These are phyloP conservation scores for Periconia macrospinosa DNA, from an alignment of 2,329 filamentous ascomycete species.

Conservation along the genomic window DNA sequence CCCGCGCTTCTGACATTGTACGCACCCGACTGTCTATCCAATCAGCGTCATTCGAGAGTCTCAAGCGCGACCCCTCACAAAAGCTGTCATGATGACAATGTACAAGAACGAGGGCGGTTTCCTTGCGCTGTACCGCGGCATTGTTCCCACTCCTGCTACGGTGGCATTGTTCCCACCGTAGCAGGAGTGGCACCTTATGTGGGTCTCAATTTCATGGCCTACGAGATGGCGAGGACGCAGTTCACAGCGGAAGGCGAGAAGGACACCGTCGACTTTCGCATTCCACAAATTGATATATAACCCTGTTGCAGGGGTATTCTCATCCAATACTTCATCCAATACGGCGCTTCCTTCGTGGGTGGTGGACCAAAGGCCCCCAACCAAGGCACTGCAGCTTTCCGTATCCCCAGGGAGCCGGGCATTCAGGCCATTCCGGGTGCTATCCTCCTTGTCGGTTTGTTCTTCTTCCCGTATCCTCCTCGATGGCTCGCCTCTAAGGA, in stretches of 20 bases:
- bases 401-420: conserved; percentile 49
- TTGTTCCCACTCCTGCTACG: no score
- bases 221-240: conserved; percentile 82
- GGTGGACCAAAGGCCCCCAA: conserved; percentile 44
- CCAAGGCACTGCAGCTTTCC: conserved; percentile 48
- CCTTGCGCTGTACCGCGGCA: conserved; percentile 83
- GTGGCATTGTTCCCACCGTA: conserved; percentile 92
- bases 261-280: conserved; percentile 77
- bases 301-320: conserved; percentile 57
- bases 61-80: conserved; percentile 52
- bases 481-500: conserved; percentile 71
- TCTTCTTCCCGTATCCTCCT: conserved; percentile 56
- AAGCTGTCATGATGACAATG: conserved; percentile 80
- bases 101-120: conserved; percentile 89
- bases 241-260: conserved; percentile 86
- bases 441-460: conserved; percentile 43
- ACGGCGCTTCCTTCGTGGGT: conserved; percentile 61
- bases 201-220: conserved; percentile 97
- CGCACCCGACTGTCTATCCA: conserved; percentile 95
- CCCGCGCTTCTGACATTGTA: conserved; percentile 92
- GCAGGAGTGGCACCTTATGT: conserved; percentile 97
- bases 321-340: conserved; percentile 69
- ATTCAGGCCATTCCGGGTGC: conserved; percentile 46
- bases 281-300: no score
- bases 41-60: conserved; percentile 86